phyloP scores from a whole-genome alignment of 345 rosid genomes.

The Durio zibethinus region DNA sequence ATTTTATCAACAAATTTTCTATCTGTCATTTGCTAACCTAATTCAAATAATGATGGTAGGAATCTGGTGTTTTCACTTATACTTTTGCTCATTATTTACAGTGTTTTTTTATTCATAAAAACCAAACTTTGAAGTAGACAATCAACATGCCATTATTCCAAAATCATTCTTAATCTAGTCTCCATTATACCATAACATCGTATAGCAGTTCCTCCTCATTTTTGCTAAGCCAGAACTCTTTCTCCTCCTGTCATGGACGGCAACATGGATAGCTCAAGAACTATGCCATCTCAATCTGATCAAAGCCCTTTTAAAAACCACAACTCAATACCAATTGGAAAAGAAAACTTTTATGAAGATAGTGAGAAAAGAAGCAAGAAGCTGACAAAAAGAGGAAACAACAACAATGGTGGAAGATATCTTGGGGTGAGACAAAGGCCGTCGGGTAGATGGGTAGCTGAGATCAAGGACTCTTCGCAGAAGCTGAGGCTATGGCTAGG shows the following conservation, averaged over 20 bases:
- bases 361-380: conserved; percentile 18
- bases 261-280: conserved; percentile 12
- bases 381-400: neutral
- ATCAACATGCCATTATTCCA: neutral
- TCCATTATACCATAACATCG: neutral
- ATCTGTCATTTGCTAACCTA: neutral
- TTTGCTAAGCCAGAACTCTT: neutral
- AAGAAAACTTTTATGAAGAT: neutral
- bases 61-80: neutral
- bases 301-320: neutral
- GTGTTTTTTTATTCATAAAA: neutral
- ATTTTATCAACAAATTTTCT: neutral
- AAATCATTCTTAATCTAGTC: neutral
- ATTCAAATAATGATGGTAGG: neutral
- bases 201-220: neutral
- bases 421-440: conserved; percentile 60
- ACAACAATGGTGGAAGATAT: conserved; percentile 21
- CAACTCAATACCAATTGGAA: neutral
- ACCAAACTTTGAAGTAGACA: neutral
- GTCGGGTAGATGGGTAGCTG: conserved; percentile 63
- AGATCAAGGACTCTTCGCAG: conserved; percentile 50
- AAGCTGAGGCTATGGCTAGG: conserved; percentile 61
- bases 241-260: neutral
- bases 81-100: neutral
- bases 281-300: neutral